These are phyloP conservation scores for Aspergillus candidus DNA, from an alignment of 2,329 filamentous ascomycete species.

Conservation along the genomic window DNA sequence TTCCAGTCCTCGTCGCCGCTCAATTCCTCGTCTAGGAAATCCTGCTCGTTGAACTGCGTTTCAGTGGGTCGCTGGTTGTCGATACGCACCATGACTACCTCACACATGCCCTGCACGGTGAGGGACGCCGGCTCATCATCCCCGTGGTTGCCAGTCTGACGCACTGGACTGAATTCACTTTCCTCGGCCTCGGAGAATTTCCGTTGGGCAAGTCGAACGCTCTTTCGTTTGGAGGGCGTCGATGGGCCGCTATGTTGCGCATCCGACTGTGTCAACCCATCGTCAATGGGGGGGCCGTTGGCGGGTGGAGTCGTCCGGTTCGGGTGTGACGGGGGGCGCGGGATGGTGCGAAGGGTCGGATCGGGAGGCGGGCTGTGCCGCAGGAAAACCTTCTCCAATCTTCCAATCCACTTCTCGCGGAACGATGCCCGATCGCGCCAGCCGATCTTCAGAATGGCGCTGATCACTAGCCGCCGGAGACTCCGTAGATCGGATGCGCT, in stretches of 20 bases:
- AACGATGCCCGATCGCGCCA: slow-evolving; percentile 81
- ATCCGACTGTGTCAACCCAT: slow-evolving; percentile 8
- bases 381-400: slow-evolving; percentile 51
- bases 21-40: slow-evolving; percentile 55
- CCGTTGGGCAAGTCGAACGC: slow-evolving; percentile 31
- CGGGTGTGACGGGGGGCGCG: slow-evolving; percentile 7
- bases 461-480: slow-evolving; percentile 66
- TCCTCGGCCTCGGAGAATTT: slow-evolving; percentile 24
- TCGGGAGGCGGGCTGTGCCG: slow-evolving; percentile 29
- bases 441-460: slow-evolving; percentile 67
- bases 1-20: slow-evolving; percentile 60
- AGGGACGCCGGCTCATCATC: slow-evolving; percentile 5
- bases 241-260: slow-evolving; percentile 10
- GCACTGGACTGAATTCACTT: slow-evolving; percentile 3
- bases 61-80: slow-evolving; percentile 58
- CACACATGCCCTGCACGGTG: slow-evolving; percentile 52
- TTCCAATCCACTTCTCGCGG: slow-evolving; percentile 69
- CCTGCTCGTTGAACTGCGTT: slow-evolving; percentile 51
- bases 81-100: slow-evolving; percentile 53
- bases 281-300: slow-evolving; percentile 1
- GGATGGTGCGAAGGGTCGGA: slow-evolving; percentile 22
- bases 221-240: slow-evolving; percentile 33
- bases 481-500: slow-evolving; percentile 59
- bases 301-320: not conserved
- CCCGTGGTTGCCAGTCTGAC: slow-evolving; percentile 5